Conservation (phyloP, 1,139 yeast species). For the Diutina neorugosa region DNA sequence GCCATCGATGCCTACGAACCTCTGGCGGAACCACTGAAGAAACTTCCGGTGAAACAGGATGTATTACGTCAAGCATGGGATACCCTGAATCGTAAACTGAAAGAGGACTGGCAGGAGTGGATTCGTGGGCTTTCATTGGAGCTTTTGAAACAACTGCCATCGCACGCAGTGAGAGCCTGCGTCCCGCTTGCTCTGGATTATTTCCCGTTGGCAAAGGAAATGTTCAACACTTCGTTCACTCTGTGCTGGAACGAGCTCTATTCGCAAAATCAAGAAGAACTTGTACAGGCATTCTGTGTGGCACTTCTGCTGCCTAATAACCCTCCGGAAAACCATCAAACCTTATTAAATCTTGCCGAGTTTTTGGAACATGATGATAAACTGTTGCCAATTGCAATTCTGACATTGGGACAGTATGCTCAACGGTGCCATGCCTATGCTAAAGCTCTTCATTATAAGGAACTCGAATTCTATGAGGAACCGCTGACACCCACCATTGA, state of each 20-base stretch:
- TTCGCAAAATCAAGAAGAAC: constrained; percentile 85
- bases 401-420: constrained; percentile 86
- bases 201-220: constrained; percentile 78
- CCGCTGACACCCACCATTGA: constrained; percentile 91
- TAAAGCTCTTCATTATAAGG: constrained; percentile 92
- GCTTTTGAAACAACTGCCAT: constrained; percentile 81
- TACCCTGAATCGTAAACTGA: constrained; percentile 74
- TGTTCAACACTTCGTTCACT: constrained; percentile 90
- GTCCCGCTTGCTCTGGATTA: constrained; percentile 83
- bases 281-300: constrained; percentile 72
- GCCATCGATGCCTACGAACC: constrained; percentile 40
- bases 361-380: constrained; percentile 97
- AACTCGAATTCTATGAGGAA: constrained; percentile 85
- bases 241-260: constrained; percentile 93
- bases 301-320: constrained; percentile 86
- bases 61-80: constrained; percentile 85
- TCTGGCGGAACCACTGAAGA: constrained; percentile 59
- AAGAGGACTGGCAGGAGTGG: constrained; percentile 99
- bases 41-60: constrained; percentile 69
- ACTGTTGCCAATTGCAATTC: constrained; percentile 79
- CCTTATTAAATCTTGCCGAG: constrained; percentile 79
- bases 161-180: constrained; percentile 90
- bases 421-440: constrained; percentile 97
- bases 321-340: constrained; percentile 93
- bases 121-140: constrained; percentile 77